Evolutionary conservation across 1,139 yeast genomes (phyloP), one percentile per base, ranked within the genome.

Genomic region (Saccharomyces hybrid): DNA sequence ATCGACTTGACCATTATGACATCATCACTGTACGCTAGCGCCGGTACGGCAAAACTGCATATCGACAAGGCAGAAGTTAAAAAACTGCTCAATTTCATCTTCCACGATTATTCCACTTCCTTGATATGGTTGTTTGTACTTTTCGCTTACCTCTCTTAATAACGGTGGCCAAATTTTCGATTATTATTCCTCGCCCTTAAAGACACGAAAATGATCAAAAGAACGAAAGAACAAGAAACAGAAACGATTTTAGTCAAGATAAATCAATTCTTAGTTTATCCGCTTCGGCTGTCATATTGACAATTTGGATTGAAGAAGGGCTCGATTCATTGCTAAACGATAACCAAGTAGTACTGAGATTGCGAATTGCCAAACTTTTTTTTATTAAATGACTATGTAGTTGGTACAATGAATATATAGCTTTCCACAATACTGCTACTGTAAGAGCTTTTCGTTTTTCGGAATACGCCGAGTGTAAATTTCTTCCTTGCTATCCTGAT

Each of bases 1-100:
- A 61, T 49, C 9, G 63, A 58, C 47, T 53, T 52, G 5, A 62
- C 56, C 32, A 55, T 24, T 29, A 26, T 31, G 28, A 50, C 42
- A 3, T 29, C 31, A 2, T 24, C 41, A 41, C 44, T 16, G n/a
- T 38, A 38, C 1, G 44, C 44, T 6, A 38, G 12, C 24, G 26
- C 24, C 9, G 21, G 44, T 38, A 38, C 4, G 12, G 19, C 9
- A 11, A 38, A 7, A 8, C 12, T 19, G 44, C 44, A 38, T 16
- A 16, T 6, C 5, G 44, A 38, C 24, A 4, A 38, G 4, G 11
- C 26, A 11, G 44, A 38, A 9, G 9, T 2, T 19, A 38, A 38
- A 38, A 16, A 38, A 11, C 44, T n/a, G 44, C 19, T 2, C n/a
- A 38, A 38, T 16, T 38, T 38, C 44, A 38, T 38, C 8, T 38